Evolutionary conservation across 306 rosid genomes (phyloP).

Genomic region (Cajanus cajan): DNA sequence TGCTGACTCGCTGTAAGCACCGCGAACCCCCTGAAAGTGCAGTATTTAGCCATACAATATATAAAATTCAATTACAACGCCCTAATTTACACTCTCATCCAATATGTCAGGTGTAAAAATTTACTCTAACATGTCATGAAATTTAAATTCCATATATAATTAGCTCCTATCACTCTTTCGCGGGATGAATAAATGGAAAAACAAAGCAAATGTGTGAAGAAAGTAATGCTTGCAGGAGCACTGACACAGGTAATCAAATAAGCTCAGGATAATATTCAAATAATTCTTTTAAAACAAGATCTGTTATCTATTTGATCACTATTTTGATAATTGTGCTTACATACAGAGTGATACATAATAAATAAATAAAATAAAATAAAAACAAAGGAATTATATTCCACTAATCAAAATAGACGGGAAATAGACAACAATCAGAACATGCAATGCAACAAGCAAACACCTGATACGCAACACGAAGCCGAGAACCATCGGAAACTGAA

Average conservation of each 20-base stretch:
- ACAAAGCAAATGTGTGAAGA: background rate
- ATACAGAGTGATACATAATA: background rate
- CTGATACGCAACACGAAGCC: constrained; percentile 93
- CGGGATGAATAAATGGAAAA: background rate
- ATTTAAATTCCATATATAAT: background rate
- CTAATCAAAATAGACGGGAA: background rate
- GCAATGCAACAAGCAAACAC: constrained; percentile 33
- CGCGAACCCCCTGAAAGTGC: constrained; percentile 73
- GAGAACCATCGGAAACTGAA: constrained; percentile 61
- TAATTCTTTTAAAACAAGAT: background rate
- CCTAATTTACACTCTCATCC: background rate
- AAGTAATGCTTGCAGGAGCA: background rate
- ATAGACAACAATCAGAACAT: background rate
- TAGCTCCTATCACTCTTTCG: background rate
- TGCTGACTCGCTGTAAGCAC: constrained; percentile 93
- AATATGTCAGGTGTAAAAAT: background rate
- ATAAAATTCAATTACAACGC: background rate
- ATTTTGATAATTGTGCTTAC: background rate
- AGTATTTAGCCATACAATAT: constrained; percentile 15
- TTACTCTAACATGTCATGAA: background rate
- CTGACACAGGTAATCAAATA: background rate
- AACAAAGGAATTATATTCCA: background rate
- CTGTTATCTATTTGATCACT: background rate
- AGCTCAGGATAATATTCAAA: background rate
- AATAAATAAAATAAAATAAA: background rate